phyloP scores from a whole-genome alignment of 371 early-diverging fungal species.

The Mortierella sp. region DNA sequence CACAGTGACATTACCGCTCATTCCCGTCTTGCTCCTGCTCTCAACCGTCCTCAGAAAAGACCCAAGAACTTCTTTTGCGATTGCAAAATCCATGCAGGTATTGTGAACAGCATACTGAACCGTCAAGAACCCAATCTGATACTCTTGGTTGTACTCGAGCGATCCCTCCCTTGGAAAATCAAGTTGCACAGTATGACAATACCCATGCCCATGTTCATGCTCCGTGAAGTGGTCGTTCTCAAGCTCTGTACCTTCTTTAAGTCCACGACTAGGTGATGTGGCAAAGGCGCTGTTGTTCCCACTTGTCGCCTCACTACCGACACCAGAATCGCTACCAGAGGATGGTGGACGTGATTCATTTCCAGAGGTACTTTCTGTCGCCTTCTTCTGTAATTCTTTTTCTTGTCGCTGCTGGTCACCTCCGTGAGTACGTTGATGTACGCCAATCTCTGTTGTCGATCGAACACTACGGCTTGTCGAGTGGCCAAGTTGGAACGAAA shows the following conservation, averaged over 20 bases:
- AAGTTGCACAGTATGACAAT: slow-evolving; percentile 40
- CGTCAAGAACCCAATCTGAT: slow-evolving; percentile 52
- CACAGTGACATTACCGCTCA: neutral
- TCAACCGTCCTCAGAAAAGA: slow-evolving; percentile 32
- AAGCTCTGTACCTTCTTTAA: neutral
- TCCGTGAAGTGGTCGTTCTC: neutral
- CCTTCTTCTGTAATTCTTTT: neutral
- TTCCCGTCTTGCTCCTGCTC: neutral
- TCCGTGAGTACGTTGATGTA: neutral
- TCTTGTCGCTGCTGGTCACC: neutral
- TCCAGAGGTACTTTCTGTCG: neutral
- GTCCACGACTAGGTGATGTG: slow-evolving; percentile 9
- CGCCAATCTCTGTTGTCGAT: neutral
- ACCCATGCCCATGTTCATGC: slow-evolving; percentile 14
- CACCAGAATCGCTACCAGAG: slow-evolving; percentile 19
- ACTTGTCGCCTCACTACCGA: slow-evolving; percentile 22
- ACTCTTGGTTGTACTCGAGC: slow-evolving; percentile 49
- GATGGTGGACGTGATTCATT: neutral
- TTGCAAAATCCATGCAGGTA: slow-evolving; percentile 45
- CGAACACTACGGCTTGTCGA: slow-evolving; percentile 18
- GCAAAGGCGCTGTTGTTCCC: slow-evolving; percentile 15
- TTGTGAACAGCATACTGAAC: slow-evolving; percentile 49
- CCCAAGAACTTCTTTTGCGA: slow-evolving; percentile 39
- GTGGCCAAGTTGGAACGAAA: slow-evolving; percentile 36
- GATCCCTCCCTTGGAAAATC: slow-evolving; percentile 51